Evolutionary conservation across 305 asterid genomes (phyloP), one percentile per base, ranked within the genome.

Genomic region (Solanum hybrid): DNA sequence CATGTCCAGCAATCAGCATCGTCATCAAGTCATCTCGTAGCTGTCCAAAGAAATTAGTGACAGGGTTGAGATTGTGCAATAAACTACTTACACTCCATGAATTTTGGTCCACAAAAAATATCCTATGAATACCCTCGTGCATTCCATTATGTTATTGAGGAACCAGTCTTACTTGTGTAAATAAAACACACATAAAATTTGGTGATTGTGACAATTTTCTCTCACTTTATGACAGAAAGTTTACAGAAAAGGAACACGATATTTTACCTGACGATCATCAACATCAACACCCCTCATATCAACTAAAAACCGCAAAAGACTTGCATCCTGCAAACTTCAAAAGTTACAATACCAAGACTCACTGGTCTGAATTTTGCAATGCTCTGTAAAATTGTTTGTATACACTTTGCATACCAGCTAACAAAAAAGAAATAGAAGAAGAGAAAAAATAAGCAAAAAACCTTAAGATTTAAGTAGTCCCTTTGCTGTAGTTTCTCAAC

Each of bases 1-100:
- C 99, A 89, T 97, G 99, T 90, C 99, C 99, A 87, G 99, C 99
- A 90, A 97, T 96, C 90, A 97, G 98, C 99, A 97, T 97, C 31
- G 98, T 96, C 99, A 97, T 97, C 91, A 96, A 93, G 93, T 97
- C 99, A 89, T 97, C 99, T 92, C 99, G 93, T 83, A 97, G 97
- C 99, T 97, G 94, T 91, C 88, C 91, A 91, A 90, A 73, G 31
- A 85, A 90, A 88, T 78, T 77, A 57, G 75, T 78, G 68, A 88
- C 84, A 76, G 57, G 45, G 78, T 77, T 45, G 86, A 84, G 76
- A 84, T 57, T 29, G 27, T 27, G 26, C 38, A 41, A 51, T 29
- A 51, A 83, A 84, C 88, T 51, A 51, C 88, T 84, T 17, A 51
- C 88, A 51, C 14, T 29, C 39, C 76, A 51, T 17, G 11, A 29